phyloP scores from a whole-genome alignment of 352 stramenopile genomes.

The Phytophthora macrochlamydospora region DNA sequence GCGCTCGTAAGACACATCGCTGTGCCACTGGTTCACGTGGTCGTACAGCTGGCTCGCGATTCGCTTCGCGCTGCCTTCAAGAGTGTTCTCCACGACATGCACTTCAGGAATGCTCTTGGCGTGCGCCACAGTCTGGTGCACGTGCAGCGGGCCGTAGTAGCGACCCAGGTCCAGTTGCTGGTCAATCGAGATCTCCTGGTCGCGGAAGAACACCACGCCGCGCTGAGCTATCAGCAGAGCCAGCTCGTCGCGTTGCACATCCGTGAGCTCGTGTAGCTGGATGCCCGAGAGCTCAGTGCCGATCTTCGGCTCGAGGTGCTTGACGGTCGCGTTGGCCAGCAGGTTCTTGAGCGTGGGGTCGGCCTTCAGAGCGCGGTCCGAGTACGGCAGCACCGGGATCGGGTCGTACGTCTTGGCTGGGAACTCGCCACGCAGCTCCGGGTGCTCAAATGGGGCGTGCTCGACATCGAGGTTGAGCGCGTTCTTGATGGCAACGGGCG shows the following conservation, averaged over 20 bases:
- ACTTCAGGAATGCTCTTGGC: conserved; percentile 17
- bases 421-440: conserved; percentile 14
- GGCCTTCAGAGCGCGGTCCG: conserved; percentile 24
- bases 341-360: conserved; percentile 30
- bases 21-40: conserved; percentile 42
- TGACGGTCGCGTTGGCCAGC: conserved; percentile 17
- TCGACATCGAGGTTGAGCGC: conserved; percentile 24
- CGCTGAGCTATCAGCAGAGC: conserved; percentile 20
- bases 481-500: conserved; percentile 21
- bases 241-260: conserved; percentile 22
- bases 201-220: conserved; percentile 26
- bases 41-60: conserved; percentile 25
- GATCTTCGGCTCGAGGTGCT: conserved; percentile 24
- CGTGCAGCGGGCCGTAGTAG: conserved; percentile 25
- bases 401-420: conserved; percentile 22
- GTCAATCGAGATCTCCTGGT: conserved; percentile 22
- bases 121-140: conserved; percentile 20
- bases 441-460: conserved; percentile 18
- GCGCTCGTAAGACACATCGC: conserved; percentile 44
- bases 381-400: conserved; percentile 21
- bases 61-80: conserved; percentile 11
- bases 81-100: conserved; percentile 18
- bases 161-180: conserved; percentile 22
- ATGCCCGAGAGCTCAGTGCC: conserved; percentile 26
- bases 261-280: conserved; percentile 25